Base-by-base conservation (phyloP, 2,329 filamentous ascomycete genomes). In the Aureobasidium namibiae region DNA sequence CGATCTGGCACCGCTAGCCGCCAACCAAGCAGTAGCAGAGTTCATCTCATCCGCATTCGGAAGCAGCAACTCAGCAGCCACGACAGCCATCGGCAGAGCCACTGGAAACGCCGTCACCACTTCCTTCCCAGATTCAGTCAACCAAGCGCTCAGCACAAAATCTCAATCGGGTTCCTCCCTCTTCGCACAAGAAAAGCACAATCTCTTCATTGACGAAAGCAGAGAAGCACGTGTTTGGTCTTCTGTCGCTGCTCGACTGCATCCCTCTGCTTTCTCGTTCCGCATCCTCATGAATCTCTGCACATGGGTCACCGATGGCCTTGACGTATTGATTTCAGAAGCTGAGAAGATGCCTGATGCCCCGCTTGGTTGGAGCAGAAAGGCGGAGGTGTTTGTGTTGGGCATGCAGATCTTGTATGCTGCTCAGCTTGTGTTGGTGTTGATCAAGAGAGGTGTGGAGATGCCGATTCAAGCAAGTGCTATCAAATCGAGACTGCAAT, bases 151-250 rank as follows among this genome's bases (percentile, higher is more conserved):
- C 3, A 61, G 65, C 0, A 67, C 70, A 4, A 69, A 71, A 11
- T 66, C 70, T 4, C 70, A 72, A 41, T 73, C 76, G 65, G 82
- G 89, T 67, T 82, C 85, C 63, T 79, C 85, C 3, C 81, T 99
- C 0, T 99, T 99, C 69, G 86, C 82, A 0, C 81, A 90, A 59
- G 94, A 99, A 73, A 92, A 95, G 70, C 91, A 95, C 70, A 99
- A 99, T 69, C 79, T 96, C n/a, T 97, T 90, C 71, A 77, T 92
- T 52, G 92, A 97, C 70, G 86, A 91, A 65, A 82, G 90, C 6
- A 79, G 85, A 49, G 92, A 96, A 70, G 78, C 85, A 3, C 74
- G 79, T 18, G 70, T 84, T n/a, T 96, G 91, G 90, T 74, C 79
- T 0, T 71, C 70, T 16, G 75, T 82, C 2, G 73, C 88, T 31